Evolutionary conservation across 2,329 filamentous ascomycete genomes (phyloP).

Genomic region (Allantophomopsis lycopodina): DNA sequence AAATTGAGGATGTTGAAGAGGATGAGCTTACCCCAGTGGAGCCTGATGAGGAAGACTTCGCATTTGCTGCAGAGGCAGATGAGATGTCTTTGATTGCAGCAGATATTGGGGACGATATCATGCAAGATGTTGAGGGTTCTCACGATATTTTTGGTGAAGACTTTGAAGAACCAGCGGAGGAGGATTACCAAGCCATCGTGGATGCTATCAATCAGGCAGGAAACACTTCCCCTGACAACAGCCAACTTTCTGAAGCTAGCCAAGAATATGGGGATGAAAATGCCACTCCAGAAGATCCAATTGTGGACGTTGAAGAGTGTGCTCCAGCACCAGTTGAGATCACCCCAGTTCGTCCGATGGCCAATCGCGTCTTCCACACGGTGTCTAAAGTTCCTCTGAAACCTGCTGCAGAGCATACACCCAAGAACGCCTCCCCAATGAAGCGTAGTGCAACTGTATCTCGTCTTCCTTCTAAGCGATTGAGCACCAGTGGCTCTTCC

Average conservation of each 20-base stretch:
- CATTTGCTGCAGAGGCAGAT: slow-evolving; percentile 41
- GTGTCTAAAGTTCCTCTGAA: slow-evolving; percentile 68
- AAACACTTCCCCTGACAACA: neutral
- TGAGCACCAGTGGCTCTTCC: slow-evolving; percentile 34
- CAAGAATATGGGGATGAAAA: slow-evolving; percentile 59
- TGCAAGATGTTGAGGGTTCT: neutral
- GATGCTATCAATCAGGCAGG: neutral
- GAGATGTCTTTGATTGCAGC: slow-evolving; percentile 42
- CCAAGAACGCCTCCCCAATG: slow-evolving; percentile 20
- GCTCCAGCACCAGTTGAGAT: slow-evolving; percentile 3
- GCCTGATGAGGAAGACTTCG: slow-evolving; percentile 40
- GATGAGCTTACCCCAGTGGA: slow-evolving; percentile 29
- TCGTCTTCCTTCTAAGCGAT: slow-evolving; percentile 25
- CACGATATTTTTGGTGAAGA: neutral
- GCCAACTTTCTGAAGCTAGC: slow-evolving; percentile 40
- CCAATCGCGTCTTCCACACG: slow-evolving; percentile 44
- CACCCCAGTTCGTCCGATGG: slow-evolving; percentile 14
- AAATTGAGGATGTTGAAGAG: slow-evolving; percentile 13
- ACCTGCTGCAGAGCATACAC: slow-evolving; percentile 38
- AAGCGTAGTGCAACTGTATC: slow-evolving; percentile 27
- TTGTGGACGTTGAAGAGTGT: slow-evolving; percentile 18
- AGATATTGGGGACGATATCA: slow-evolving; percentile 6
- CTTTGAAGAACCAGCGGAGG: neutral
- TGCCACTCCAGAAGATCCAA: slow-evolving; percentile 38
- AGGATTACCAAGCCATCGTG: neutral